Percentiles rank a stretch among this genome's conserved stretches.
Evolutionary conservation across 192 early-diverging fungal genomes (phyloP).

Genomic region (Obelidium mucronatum): DNA sequence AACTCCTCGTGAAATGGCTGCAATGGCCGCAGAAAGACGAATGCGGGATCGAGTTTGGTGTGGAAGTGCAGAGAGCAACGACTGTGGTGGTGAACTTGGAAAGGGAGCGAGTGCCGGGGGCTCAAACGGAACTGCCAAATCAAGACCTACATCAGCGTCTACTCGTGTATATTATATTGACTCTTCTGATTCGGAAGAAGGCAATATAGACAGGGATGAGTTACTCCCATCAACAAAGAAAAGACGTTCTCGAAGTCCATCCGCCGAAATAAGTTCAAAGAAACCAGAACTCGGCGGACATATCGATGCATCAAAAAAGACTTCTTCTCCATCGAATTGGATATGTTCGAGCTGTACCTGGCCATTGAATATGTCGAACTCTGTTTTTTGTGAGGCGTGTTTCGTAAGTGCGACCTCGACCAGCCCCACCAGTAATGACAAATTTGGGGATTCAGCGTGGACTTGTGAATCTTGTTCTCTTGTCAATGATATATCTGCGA

Average conservation of each 20-base stretch:
- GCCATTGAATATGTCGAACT: not conserved
- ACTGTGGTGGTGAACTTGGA: not conserved
- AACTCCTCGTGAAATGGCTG: constrained; percentile 67
- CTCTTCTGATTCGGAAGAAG: constrained; percentile 1
- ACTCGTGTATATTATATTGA: not conserved
- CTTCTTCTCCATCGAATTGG: not conserved
- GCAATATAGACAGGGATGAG: not conserved
- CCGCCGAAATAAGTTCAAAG: not conserved
- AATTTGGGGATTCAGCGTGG: not conserved
- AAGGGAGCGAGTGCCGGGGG: not conserved
- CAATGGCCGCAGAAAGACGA: constrained; percentile 72
- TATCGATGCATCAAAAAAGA: not conserved
- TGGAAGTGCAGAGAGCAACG: constrained; percentile 55
- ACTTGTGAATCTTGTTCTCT: constrained; percentile 27
- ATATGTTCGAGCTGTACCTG: constrained; percentile 29
- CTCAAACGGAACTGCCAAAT: not conserved
- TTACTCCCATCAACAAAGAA: not conserved
- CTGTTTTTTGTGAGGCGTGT: constrained; percentile 26
- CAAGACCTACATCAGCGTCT: not conserved
- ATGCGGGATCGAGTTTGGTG: constrained; percentile 73
- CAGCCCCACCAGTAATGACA: not conserved
- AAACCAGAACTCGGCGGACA: not conserved
- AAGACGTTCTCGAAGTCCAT: not conserved
- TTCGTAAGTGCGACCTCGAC: not conserved
- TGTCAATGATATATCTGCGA: not conserved